Percentiles rank a stretch among this genome's conserved stretches.
Evolutionary conservation across 2,329 filamentous ascomycete genomes (phyloP).

Genomic region (Colletotrichum siamense): DNA sequence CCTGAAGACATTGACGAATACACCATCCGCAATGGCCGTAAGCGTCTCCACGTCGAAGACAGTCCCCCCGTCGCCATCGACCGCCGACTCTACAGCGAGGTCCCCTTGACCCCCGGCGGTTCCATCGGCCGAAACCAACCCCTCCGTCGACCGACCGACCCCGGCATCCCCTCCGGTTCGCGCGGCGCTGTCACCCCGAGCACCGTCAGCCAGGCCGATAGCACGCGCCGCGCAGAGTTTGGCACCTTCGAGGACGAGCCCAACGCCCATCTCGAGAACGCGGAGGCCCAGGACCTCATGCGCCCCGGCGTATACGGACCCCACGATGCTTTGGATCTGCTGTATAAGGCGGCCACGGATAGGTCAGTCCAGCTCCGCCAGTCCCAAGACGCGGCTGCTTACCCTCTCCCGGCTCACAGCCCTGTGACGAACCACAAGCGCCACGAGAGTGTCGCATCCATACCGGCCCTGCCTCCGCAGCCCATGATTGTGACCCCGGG

Average conservation of each 20-base stretch:
- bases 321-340: slow-evolving; percentile 88
- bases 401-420: slow-evolving; percentile 10
- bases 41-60: slow-evolving; percentile 61
- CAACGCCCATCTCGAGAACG: slow-evolving; percentile 67
- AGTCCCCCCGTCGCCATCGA: slow-evolving; percentile 50
- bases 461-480: slow-evolving; percentile 22
- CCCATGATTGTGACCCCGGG: slow-evolving; percentile 18
- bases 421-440: slow-evolving; percentile 30
- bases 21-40: slow-evolving; percentile 75
- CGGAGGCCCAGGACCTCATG: slow-evolving; percentile 70
- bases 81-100: slow-evolving; percentile 52
- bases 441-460: slow-evolving; percentile 32
- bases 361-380: slow-evolving; percentile 45
- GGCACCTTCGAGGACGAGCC: slow-evolving; percentile 53
- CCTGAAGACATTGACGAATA: slow-evolving; percentile 64
- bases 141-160: slow-evolving; percentile 64
- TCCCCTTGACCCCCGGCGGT: slow-evolving; percentile 70
- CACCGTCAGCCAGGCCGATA: slow-evolving; percentile 31
- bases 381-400: slow-evolving; percentile 18
- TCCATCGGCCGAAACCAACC: slow-evolving; percentile 71
- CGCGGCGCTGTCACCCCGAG: slow-evolving; percentile 37
- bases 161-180: slow-evolving; percentile 2
- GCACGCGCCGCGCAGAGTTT: slow-evolving; percentile 36
- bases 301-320: slow-evolving; percentile 82
- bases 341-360: slow-evolving; percentile 84